Percentiles rank a stretch among this genome's conserved stretches.
Conservation (phyloP, 768 basidiomycete genomes). For the Lyophyllum shimeji region DNA sequence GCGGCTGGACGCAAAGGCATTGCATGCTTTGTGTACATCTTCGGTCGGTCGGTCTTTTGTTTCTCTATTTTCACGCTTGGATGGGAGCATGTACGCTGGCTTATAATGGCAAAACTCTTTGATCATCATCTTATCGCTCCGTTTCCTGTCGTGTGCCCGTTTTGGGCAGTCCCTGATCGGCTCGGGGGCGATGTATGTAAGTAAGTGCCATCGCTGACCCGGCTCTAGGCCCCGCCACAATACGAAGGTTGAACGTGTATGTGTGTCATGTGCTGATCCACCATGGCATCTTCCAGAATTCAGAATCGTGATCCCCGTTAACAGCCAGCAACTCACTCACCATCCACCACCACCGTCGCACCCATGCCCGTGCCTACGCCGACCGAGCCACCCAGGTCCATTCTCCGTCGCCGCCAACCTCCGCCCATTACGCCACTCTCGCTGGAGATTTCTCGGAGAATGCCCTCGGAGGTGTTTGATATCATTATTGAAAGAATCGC, state of each 20-base stretch:
- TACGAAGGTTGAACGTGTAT: neutral
- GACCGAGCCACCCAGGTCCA: slow-evolving; percentile 17
- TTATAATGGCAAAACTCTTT: slow-evolving; percentile 10
- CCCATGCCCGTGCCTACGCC: slow-evolving; percentile 7
- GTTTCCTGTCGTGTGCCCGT: slow-evolving; percentile 4
- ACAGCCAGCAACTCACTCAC: slow-evolving; percentile 9
- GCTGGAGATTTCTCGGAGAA: slow-evolving; percentile 12
- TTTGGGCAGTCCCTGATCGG: slow-evolving; percentile 8
- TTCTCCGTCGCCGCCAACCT: slow-evolving; percentile 18
- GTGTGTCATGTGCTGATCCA: slow-evolving; percentile 21
- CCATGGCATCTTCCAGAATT: slow-evolving; percentile 16
- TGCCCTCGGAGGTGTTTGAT: slow-evolving; percentile 18
- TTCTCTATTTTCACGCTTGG: neutral
- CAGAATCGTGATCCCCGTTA: slow-evolving; percentile 16
- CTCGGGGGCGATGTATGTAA: slow-evolving; percentile 8
- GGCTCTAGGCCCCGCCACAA: slow-evolving; percentile 11
- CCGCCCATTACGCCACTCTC: slow-evolving; percentile 18
- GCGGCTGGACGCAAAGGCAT: slow-evolving; percentile 4
- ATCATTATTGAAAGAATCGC: slow-evolving; percentile 18
- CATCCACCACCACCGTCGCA: slow-evolving; percentile 5
- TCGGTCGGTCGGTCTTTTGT: slow-evolving; percentile 13
- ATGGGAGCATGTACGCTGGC: neutral
- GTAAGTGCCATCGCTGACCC: slow-evolving; percentile 12
- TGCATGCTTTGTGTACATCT: slow-evolving; percentile 9
- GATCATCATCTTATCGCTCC: slow-evolving; percentile 9